Base-by-base conservation (phyloP, 1,284 basidiomycete genomes). In the Trametes versicolor region DNA sequence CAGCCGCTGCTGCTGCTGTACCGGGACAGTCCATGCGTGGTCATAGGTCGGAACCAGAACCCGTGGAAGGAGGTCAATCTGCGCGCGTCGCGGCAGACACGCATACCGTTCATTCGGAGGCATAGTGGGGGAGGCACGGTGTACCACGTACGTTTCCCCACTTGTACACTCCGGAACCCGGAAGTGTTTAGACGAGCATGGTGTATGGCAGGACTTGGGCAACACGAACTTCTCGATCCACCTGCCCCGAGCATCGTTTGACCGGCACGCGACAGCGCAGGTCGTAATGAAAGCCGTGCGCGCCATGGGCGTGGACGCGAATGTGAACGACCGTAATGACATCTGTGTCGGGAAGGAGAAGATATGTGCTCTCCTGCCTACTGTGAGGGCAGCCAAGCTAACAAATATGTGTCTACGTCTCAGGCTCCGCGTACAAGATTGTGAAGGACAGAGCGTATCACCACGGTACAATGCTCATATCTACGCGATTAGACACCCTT, bases 391-490 rank as follows among this genome's bases (percentile, higher is more conserved):
- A 23, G 45, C 37, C 13, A 19, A 3, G 21, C 60, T 59, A 59
- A 68, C 60, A 71, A 68, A 8, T 9, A 1, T 34, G 15, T 32
- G 29, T 61, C 36, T 75, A 99, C 92, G 90, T 99, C 60, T 99
- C 97, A 53, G 98, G 98, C 39, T 98, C 96, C 17, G 98, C 98
- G 8, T 99, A 98, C 82, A 99, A 98, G 81, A 93, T 99, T 64
- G 93, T 94, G 45, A 93, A 90, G 70, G 88, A 90, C 65, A 83
- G 98, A 19, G 96, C 97, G 0, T 99, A 99, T 79, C 97, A 99
- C 74, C 98, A 99, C 75, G 98, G 98, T 0, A 99, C 97, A n/a
- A 98, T 99, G 97, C 87, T 99, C 32, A 93, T 99, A 34, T 91
- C 93, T 15, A 93, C 95, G 5, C 81, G 85, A 53, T 83, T 98